Base-by-base conservation (phyloP, 805 yeast genomes). In the Saccharomycopsis sp. region DNA sequence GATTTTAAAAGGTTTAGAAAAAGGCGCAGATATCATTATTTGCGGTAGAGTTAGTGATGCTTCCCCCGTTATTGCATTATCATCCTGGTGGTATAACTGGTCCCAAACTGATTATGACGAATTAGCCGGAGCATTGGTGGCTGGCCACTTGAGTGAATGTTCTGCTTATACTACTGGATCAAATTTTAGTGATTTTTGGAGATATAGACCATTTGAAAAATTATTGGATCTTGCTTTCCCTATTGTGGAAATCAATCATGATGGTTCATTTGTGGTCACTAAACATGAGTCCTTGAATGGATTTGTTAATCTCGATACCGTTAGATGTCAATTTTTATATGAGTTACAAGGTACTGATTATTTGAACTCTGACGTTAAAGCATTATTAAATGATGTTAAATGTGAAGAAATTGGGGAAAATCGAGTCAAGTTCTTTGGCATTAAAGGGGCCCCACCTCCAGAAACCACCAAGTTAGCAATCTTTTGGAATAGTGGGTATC, bases 261-360 rank as follows among this genome's bases (percentile, higher is more conserved):
- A 46, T 35, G 52, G 53, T 3, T 33, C 43, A 10, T 36, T 42
- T 31, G 47, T 51, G 10, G 42, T 50, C 28, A 50, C 53, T n/a
- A 50, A 50, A 45, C 53, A 50, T 34, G 45, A 40, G 17, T 12
- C 34, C 12, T 28, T 42, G 15, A 49, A 46, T 17, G 53, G 53
- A 8, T 17, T 50, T 17, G 53, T 50, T 13, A 47, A 49, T 34
- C 35, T 36, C 17, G 53, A 49, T 34, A 44, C 43, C 13, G 25
- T 39, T n/a, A 39, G 39, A 14, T 34, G 42, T 9, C 54, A 51
- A 47, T 42, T 51, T 20, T 36, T 51, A n/a, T 51, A 51, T 32
- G 55, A 51, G 37, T 42, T 51, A n/a, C 55, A 51, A 41, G 55
- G 55, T n/a, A 41, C 40, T n/a, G 37, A 48, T 27, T 51, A 52